Base-by-base conservation (phyloP, 116 monocot species). In the Dioscorea cayenensis region DNA sequence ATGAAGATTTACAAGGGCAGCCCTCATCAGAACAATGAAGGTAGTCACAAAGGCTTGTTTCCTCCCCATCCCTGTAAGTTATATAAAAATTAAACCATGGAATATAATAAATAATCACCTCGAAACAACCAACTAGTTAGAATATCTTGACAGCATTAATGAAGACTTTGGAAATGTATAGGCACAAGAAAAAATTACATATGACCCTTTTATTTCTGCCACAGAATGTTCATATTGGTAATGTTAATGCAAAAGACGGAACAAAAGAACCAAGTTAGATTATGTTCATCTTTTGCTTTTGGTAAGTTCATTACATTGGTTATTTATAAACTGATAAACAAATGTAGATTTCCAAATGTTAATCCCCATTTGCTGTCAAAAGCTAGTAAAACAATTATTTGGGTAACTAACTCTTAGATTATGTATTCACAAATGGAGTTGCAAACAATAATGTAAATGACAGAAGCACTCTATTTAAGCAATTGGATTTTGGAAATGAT, bases 51-150 rank as follows among this genome's bases (percentile, higher is more conserved):
- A 96, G 75, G 36, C 8, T 72, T 64, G 84, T 64, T 61, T 20
- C 80, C 66, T 90, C 85, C 25, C 88, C 90, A 81, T 96, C 90
- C 78, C 92, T 92, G 23, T 55, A 55, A 55, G 55, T n/a, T 55
- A 55, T 16, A 55, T 16, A 55, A 55, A 12, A 55, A 55, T 3
- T n/a, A 18, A 55, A n/a, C 21, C 35, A 76, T 71, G 49, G 73
- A 37, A 43, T 43, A 55, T 64, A 52, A 36, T n/a, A 28, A 4
- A 68, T 27, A 37, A 69, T 4, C 35, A 20, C 36, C 10, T 23
- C 7, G 10, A 55, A 55, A 18, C 55, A 55, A 55, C 55, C n/a
- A 55, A 55, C 55, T 16, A 19, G 2, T 14, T 6, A 38, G 38
- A 7, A 43, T 55, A 18, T 18, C 14, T 55, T 16, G n/a, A 55